Conservation (phyloP, 192 early-diverging fungal genomes). For the Spizellomyces punctatus region DNA sequence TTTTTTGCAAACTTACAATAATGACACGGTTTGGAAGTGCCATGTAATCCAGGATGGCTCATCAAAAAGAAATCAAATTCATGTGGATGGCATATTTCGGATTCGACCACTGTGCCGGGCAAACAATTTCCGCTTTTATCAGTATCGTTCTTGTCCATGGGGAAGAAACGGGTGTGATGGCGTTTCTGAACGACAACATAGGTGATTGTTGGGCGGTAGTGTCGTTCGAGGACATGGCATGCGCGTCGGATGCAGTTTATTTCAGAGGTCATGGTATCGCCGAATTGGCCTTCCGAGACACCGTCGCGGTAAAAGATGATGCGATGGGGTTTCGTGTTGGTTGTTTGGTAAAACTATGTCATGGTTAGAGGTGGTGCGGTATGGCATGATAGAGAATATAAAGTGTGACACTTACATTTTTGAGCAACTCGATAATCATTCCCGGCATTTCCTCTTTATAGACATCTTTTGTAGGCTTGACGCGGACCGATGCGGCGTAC, state of each 20-base stretch:
- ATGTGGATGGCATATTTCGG: constrained; percentile 27
- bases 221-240: constrained; percentile 49
- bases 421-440: constrained; percentile 63
- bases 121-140: constrained; percentile 38
- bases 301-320: constrained; percentile 90
- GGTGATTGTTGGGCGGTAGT: constrained; percentile 63
- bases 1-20: constrained; percentile 24
- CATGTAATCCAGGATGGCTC: constrained; percentile 42
- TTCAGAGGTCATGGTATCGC: constrained; percentile 65
- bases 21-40: constrained; percentile 46
- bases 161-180: constrained; percentile 72
- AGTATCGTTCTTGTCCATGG: constrained; percentile 53
- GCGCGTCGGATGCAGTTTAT: constrained; percentile 64
- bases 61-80: constrained; percentile 32
- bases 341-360: constrained; percentile 15
- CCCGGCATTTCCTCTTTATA: neutral
- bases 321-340: constrained; percentile 72
- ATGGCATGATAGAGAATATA: neutral
- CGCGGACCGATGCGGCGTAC: neutral
- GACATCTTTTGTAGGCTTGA: neutral
- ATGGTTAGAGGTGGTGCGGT: neutral
- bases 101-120: constrained; percentile 51
- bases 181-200: constrained; percentile 67
- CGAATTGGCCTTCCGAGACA: constrained; percentile 78
- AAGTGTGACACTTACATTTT: constrained; percentile 49